Evolutionary conservation across 108 stramenopile genomes (phyloP), one percentile per base, ranked within the genome.

Genomic region (Nitzschia sp.): DNA sequence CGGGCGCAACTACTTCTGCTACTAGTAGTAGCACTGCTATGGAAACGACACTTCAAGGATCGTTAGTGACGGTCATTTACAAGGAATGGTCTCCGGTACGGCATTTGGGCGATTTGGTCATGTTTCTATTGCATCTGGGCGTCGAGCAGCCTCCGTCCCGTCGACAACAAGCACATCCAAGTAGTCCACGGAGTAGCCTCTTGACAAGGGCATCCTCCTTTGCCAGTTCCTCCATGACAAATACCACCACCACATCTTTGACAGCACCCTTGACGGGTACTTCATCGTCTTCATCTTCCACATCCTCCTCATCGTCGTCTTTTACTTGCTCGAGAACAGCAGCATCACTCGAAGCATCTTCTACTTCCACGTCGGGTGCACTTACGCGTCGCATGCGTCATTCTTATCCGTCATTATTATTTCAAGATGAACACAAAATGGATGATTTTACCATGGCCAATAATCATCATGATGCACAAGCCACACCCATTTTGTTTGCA

Each of bases 21-120:
- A 32, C 30, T 24, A 32, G 3, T 25, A 66, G 32, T 23, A 31
- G 27, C 27, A 53, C 19, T 18, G 45, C 49, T 9, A 17, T 46
- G 45, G n/a, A n/a, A n/a, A n/a, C n/a, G n/a, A n/a, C n/a, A n/a
- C 8, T 53, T 15, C 51, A 53, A 47, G 76, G 79, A 45, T 76
- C 75, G 66, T 54, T 27, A 17, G 79, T 42, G 23, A 79, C 83
- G 15, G 29, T 84, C 2, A 57, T 79, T 30, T 88, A 69, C 60
- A 66, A 79, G 31, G 29, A 78, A 1, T 85, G 87, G 87, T 79
- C 84, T 23, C 87, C 87, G 0, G 59, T 85, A 5, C 67, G 70
- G 19, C 67, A 74, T 9, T 66, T 88, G 49, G 80, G 81, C 53
- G 82, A 88, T 46, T 72, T 88, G 49, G 26, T 88, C 19, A 75